Base-by-base conservation (phyloP, 163 green algal genomes). In the Volvox carteri region DNA sequence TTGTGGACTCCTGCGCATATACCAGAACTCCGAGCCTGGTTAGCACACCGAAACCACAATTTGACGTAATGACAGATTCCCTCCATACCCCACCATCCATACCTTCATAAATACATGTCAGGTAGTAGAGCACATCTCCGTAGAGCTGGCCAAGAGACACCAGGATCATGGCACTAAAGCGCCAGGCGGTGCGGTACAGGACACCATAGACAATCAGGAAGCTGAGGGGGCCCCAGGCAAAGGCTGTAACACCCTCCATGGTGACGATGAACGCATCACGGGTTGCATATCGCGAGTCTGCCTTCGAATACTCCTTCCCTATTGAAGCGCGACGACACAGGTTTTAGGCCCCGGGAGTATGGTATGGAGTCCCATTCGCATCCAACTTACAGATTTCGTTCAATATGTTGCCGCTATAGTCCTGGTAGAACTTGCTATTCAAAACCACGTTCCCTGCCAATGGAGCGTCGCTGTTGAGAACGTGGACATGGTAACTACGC, bases 271-370 rank as follows among this genome's bases (percentile, higher is more conserved):
- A 98, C 28, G 94, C 86, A 78, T 99, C 97, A 16, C 97, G 92
- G 6, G 93, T 96, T 14, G 95, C 95, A 87, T 99, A 99, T 30
- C 97, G 94, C 2, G 94, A 98, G 93, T 99, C 97, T 6, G 95
- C 97, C 78, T 98, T 98, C 68, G 91, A 81, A 90, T 99, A 99
- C 93, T 99, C 97, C 92, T 98, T 99, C 97, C 95, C 94, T 97
- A 21, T 46, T 30, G 19, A 78, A 74, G 68, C 35, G 4, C n/a
- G n/a, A n/a, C n/a, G n/a, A n/a, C n/a, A n/a, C n/a, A n/a, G n/a
- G n/a, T n/a, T n/a, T n/a, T n/a, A n/a, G n/a, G n/a, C n/a, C n/a
- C n/a, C n/a, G n/a, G n/a, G n/a, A n/a, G n/a, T n/a, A n/a, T n/a
- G n/a, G n/a, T n/a, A n/a, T n/a, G n/a, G n/a, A n/a, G n/a, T n/a